phyloP scores from a whole-genome alignment of 352 stramenopile species.

The Phytophthora ramorum region DNA sequence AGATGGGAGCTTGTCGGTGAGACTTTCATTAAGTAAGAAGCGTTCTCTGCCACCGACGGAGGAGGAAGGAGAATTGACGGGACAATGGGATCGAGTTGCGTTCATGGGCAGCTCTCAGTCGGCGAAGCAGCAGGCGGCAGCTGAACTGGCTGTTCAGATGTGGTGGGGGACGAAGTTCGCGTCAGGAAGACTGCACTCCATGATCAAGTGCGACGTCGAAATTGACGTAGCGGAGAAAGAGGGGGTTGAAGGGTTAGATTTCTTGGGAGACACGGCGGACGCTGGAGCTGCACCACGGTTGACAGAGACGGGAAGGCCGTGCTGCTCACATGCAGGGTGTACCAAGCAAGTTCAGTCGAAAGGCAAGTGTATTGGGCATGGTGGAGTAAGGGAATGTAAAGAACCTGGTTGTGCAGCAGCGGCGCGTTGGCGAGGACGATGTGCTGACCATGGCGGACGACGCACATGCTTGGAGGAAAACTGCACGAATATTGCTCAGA shows the following conservation, averaged over 20 bases:
- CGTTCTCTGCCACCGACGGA: conserved; percentile 1
- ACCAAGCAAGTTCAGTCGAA: conserved; percentile 28
- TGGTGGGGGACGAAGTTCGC: conserved; percentile 14
- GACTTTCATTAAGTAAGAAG: conserved; percentile 17
- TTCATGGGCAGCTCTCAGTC: conserved; percentile 27
- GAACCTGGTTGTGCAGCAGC: conserved; percentile 13
- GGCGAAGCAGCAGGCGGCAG: conserved; percentile 16
- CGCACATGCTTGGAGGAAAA: conserved; percentile 14
- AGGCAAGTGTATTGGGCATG: conserved; percentile 34
- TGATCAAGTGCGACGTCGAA: conserved; percentile 20
- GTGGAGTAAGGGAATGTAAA: conserved; percentile 20
- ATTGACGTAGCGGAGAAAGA: conserved; percentile 4
- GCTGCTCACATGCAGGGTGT: conserved; percentile 28
- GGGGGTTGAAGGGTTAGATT: background rate
- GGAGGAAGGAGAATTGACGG: background rate
- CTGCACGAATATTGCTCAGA: conserved; percentile 22
- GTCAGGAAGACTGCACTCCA: conserved; percentile 26
- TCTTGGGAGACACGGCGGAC: conserved; percentile 1
- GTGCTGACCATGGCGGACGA: conserved; percentile 23
- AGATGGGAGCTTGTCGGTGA: conserved; percentile 16
- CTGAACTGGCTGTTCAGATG: conserved; percentile 19
- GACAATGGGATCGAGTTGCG: conserved; percentile 1
- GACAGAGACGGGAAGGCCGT: conserved; percentile 1
- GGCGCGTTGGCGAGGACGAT: conserved; percentile 17
- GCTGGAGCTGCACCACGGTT: background rate